Conservation (phyloP, 352 stramenopile species). For the Pythium utonaiense region DNA sequence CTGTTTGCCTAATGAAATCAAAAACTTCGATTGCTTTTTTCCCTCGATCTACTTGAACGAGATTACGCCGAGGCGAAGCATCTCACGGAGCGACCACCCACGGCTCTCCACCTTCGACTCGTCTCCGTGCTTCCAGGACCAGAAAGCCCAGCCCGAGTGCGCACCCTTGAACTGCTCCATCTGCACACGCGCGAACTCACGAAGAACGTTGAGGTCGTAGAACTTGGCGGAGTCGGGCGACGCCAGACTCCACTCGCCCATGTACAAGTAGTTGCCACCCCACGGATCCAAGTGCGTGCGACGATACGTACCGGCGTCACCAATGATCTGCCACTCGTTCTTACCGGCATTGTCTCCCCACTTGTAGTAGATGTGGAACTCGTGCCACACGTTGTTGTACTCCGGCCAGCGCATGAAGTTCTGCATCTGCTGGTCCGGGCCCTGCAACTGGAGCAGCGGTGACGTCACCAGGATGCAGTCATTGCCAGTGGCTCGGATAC, state of each 20-base stretch:
- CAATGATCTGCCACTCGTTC: constrained; percentile 6
- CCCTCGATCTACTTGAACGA: constrained; percentile 15
- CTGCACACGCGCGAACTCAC: constrained; percentile 19
- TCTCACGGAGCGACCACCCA: constrained; percentile 20
- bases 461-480: constrained; percentile 49
- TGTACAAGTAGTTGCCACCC: constrained; percentile 37
- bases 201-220: neutral
- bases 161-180: constrained; percentile 21
- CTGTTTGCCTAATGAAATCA: too few relatives aligned
- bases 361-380: constrained; percentile 59
- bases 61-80: constrained; percentile 16
- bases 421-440: constrained; percentile 24
- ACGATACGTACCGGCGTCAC: constrained; percentile 8
- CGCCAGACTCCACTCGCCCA: constrained; percentile 55
- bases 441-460: constrained; percentile 46
- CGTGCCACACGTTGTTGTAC: constrained; percentile 56
- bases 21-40: too few relatives aligned
- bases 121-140: constrained; percentile 25
- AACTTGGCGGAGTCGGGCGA: constrained; percentile 19
- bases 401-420: constrained; percentile 31
- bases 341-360: constrained; percentile 39
- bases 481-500: constrained; percentile 43
- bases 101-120: neutral
- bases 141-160: constrained; percentile 24
- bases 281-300: constrained; percentile 23